Conservation (phyloP, 2,329 filamentous ascomycete species). For the Zymoseptoria tritici region DNA sequence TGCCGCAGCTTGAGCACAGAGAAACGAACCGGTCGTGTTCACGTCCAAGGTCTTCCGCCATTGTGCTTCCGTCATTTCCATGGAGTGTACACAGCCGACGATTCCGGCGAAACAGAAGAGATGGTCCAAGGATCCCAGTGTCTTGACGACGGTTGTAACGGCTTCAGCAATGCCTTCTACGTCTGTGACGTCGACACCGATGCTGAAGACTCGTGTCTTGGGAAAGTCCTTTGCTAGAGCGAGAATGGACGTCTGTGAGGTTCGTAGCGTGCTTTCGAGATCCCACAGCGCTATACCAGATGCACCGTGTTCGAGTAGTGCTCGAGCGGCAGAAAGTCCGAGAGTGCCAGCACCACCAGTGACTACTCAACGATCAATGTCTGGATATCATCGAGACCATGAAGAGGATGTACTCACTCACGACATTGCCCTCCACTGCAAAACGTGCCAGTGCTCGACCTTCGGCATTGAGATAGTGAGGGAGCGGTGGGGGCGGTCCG, state of each 20-base stretch:
- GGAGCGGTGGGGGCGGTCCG: constrained; percentile 39
- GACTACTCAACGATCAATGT: constrained; percentile 33
- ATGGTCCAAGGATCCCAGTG: constrained; percentile 48
- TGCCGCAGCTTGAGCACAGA: constrained; percentile 60
- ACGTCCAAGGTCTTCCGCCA: constrained; percentile 61
- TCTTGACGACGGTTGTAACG: constrained; percentile 33
- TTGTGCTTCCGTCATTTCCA: constrained; percentile 51
- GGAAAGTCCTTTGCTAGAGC: constrained; percentile 50
- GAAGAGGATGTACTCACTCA: constrained; percentile 35
- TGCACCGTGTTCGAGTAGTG: constrained; percentile 62
- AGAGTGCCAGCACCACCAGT: constrained; percentile 62
- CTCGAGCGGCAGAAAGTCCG: constrained; percentile 50
- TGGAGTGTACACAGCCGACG: constrained; percentile 54
- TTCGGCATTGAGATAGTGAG: constrained; percentile 35
- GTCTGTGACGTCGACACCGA: constrained; percentile 54
- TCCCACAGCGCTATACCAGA: constrained; percentile 55
- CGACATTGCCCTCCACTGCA: constrained; percentile 46
- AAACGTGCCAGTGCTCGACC: constrained; percentile 43
- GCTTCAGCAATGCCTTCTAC: constrained; percentile 40
- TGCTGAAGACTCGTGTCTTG: constrained; percentile 41
- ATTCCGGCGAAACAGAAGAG: constrained; percentile 62
- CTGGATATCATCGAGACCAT: not conserved
- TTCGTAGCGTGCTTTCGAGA: constrained; percentile 38
- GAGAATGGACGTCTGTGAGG: constrained; percentile 37
- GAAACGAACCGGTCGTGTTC: constrained; percentile 63